Evolutionary conservation across 2,329 filamentous ascomycete species (phyloP), one percentile per base, ranked within the genome.

Genomic region (Pseudofabraea citricarpa): DNA sequence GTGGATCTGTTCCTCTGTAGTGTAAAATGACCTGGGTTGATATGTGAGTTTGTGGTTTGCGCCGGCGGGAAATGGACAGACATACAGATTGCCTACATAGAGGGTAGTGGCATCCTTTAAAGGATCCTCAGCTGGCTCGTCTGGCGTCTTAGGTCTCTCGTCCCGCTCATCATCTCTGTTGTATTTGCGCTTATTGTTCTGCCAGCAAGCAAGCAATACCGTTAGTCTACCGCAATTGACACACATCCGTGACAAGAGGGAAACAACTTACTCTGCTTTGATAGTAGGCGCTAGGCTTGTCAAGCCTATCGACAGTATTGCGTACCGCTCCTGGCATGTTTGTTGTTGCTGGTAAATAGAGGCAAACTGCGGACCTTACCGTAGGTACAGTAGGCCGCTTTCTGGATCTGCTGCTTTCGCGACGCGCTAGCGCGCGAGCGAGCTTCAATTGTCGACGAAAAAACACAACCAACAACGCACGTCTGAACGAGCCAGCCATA

Each of bases 1-100:
- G 67, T 97, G 91, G 47, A 98, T 95, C 65, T 98, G 93, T 70
- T 98, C 93, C 65, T 98, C 93, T 44, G 93, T 98, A 19, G 93
- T 98, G 75, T 95, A 96, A 71, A 96, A 96, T 31, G 90, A 95
- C 43, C 87, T 90, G 55, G 20, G 32, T 19, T 24, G 27, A 22
- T 43, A 41, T 50, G 50, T 44, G 43, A 49, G 41, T 21, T 24
- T 38, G 33, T n/a, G 13, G 26, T 18, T 15, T 24, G 23, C 33
- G 18, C 27, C 6, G n/a, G 6, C 21, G 23, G 29, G 16, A 32
- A 41, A 21, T 13, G 32, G 41, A n/a, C 49, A 44, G 49, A 67
- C 83, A 56, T 73, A 94, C 79, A 98, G 74, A 65, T 98, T 98
- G 58, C 93, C 93, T 36, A 98, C 91, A 62, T 98, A 98, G 63